A percentile compares a stretch with the other conserved stretches of the same genome.
phyloP scores from a whole-genome alignment of 805 yeast species.

The Candida quercuum region DNA sequence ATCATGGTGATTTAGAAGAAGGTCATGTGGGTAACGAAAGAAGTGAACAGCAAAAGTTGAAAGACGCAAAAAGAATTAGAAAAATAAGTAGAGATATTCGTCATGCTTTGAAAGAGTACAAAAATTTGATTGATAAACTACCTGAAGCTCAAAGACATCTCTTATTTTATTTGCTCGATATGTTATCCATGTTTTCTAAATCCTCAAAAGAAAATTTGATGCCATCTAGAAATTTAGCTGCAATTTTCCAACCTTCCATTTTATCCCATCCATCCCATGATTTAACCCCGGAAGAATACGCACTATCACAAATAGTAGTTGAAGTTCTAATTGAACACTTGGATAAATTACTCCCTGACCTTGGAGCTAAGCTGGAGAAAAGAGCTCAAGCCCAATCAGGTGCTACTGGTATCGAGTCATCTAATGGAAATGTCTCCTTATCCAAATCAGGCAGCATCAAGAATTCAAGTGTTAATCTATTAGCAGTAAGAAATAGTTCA shows the following conservation, averaged over 20 bases:
- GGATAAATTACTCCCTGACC: slow-evolving; percentile 64
- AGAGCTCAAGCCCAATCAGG: slow-evolving; percentile 14
- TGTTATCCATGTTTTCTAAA: slow-evolving; percentile 78
- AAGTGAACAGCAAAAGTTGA: slow-evolving; percentile 25
- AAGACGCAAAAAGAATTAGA: slow-evolving; percentile 38
- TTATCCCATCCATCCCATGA: slow-evolving; percentile 91
- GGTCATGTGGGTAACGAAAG: slow-evolving; percentile 19
- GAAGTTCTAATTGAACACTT: slow-evolving; percentile 87
- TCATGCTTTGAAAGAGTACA: slow-evolving; percentile 67
- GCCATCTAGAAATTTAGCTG: slow-evolving; percentile 92
- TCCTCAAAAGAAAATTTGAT: slow-evolving; percentile 75
- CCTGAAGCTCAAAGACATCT: slow-evolving; percentile 80
- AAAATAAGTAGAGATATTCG: slow-evolving; percentile 59
- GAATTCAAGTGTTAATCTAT: slow-evolving; percentile 13
- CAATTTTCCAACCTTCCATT: slow-evolving; percentile 95
- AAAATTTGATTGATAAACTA: slow-evolving; percentile 56
- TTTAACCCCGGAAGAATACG: slow-evolving; percentile 88
- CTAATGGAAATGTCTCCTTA: not conserved
- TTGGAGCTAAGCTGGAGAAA: slow-evolving; percentile 17
- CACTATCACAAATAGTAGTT: slow-evolving; percentile 76
- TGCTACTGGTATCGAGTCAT: not conserved
- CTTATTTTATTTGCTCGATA: slow-evolving; percentile 78
- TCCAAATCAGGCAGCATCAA: slow-evolving; percentile 3
- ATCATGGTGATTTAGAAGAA: slow-evolving; percentile 12
- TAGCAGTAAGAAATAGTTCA: slow-evolving; percentile 12